A percentile compares a stretch with the other conserved stretches of the same genome.
phyloP scores from a whole-genome alignment of 2,329 filamentous ascomycete species.

The Pseudogymnoascus sp. region DNA sequence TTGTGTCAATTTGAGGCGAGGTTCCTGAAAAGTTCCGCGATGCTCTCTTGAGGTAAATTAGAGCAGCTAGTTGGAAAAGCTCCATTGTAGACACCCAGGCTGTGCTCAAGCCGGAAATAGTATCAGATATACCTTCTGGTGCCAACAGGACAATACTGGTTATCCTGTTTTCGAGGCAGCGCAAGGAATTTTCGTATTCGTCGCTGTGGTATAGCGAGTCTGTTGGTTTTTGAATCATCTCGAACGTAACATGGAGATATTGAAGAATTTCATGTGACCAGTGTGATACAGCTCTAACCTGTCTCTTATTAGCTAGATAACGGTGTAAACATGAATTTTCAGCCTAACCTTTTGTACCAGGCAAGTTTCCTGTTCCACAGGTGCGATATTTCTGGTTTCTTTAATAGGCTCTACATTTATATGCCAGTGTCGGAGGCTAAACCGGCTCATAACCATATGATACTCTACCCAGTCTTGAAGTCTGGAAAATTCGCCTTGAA shows the following conservation, averaged over 20 bases:
- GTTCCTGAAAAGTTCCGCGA: constrained; percentile 19
- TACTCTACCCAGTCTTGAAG: constrained; percentile 20
- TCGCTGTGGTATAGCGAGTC: constrained; percentile 20
- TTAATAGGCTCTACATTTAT: constrained; percentile 15
- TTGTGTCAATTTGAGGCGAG: constrained; percentile 16
- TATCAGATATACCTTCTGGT: constrained; percentile 16
- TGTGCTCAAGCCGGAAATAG: constrained; percentile 13
- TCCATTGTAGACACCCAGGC: constrained; percentile 18
- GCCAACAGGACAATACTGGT: constrained; percentile 14
- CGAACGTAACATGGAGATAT: constrained; percentile 16
- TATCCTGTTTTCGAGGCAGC: constrained; percentile 20
- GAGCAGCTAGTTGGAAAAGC: constrained; percentile 17
- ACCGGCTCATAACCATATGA: constrained; percentile 19
- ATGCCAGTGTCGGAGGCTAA: constrained; percentile 19
- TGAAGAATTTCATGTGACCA: constrained; percentile 20
- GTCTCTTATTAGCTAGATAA: constrained; percentile 18
- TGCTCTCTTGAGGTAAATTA: constrained; percentile 21
- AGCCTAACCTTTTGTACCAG: constrained; percentile 17
- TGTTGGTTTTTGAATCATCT: constrained; percentile 19
- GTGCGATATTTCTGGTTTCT: constrained; percentile 13
- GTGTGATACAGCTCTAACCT: constrained; percentile 16
- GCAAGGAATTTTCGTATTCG: constrained; percentile 20
- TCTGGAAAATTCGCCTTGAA: constrained; percentile 18
- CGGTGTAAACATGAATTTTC: constrained; percentile 11
- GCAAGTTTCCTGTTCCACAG: constrained; percentile 17